A percentile compares a stretch with the other conserved stretches of the same genome.
phyloP scores from a whole-genome alignment of 352 stramenopile genomes.

The Poterioochromonas sp. region DNA sequence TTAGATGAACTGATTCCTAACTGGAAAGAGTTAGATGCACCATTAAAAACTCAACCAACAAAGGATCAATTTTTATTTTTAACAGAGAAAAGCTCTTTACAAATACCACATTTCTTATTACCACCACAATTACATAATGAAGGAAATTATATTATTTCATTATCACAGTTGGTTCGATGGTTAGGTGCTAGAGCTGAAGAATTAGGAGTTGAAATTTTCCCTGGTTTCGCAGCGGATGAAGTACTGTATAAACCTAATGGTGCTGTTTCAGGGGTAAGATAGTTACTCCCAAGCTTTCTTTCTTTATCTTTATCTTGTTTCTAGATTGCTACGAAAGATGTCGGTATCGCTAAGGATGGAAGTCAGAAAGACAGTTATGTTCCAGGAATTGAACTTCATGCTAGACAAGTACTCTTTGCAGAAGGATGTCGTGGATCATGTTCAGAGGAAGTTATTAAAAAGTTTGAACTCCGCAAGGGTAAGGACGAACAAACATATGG shows the following conservation, averaged over 20 bases:
- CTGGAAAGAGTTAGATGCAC: slow-evolving; percentile 75
- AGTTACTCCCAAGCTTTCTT: not conserved
- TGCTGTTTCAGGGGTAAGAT: slow-evolving; percentile 31
- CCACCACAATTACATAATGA: slow-evolving; percentile 91
- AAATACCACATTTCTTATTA: slow-evolving; percentile 80
- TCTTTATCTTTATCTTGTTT: slow-evolving; percentile 46
- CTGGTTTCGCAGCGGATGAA: slow-evolving; percentile 90
- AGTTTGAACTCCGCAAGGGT: slow-evolving; percentile 83
- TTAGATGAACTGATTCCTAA: slow-evolving; percentile 87
- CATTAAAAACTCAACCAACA: slow-evolving; percentile 78
- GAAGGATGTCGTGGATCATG: slow-evolving; percentile 93
- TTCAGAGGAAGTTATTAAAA: slow-evolving; percentile 88
- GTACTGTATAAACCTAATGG: slow-evolving; percentile 68
- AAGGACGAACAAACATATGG: slow-evolving; percentile 90
- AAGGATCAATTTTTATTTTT: slow-evolving; percentile 87
- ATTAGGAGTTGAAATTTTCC: slow-evolving; percentile 96
- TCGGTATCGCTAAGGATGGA: slow-evolving; percentile 92
- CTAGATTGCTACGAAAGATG: slow-evolving; percentile 89
- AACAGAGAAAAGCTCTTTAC: slow-evolving; percentile 66
- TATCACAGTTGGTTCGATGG: slow-evolving; percentile 92
- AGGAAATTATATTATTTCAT: slow-evolving; percentile 95
- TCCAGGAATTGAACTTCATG: slow-evolving; percentile 90
- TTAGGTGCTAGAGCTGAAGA: slow-evolving; percentile 88
- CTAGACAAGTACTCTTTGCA: slow-evolving; percentile 89
- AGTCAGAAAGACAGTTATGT: slow-evolving; percentile 88